Evolutionary conservation across 495 filamentous ascomycete species (phyloP), one percentile per base, ranked within the genome.

Genomic region (Hyphodiscus hymeniophilus): DNA sequence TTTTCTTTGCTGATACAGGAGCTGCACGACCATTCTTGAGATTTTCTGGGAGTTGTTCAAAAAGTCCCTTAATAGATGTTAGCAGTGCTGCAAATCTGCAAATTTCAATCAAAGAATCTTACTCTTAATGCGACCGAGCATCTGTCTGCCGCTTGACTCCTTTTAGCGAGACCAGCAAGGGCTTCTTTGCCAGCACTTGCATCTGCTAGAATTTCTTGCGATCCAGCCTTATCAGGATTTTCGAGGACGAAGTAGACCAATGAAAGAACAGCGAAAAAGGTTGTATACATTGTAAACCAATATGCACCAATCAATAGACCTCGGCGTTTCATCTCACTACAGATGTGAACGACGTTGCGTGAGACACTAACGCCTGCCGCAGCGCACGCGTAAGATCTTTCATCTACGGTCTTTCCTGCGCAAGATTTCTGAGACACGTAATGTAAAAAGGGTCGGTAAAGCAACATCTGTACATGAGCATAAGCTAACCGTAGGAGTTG

Each of bases 221-320:
- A 77, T n/a, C 81, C 84, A 3, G 75, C 60, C 53, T 84, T 88
- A 48, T 90, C 79, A 15, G 87, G 86, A 57, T 95, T 96, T 63
- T 95, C 91, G 12, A 95, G 65, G 0, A 88, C 87, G 57, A 83
- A 96, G 66, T 90, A 98, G 12, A 95, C 70, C 47, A 97, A 66
- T 0, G 89, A 89, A 8, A 98, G 71, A 35, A 96, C 89, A 18
- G 89, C 84, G 62, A 95, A 97, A 66, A 95, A 97, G 12, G 88
- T 86, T 2, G 92, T 94, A 55, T 96, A 97, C 67, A 95, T 88
- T 13, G 84, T 85, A 56, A 95, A 96, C 92, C 92, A 98, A 66
- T 90, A 95, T 0, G 89, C 86, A 0, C 92, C 92, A 56, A 86
- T 85, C 18, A 98, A 74, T 10, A 94, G 71, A 0, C 81, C 82